phyloP scores from a whole-genome alignment of 169 alveolate genomes.

The Plasmodium adleri region DNA sequence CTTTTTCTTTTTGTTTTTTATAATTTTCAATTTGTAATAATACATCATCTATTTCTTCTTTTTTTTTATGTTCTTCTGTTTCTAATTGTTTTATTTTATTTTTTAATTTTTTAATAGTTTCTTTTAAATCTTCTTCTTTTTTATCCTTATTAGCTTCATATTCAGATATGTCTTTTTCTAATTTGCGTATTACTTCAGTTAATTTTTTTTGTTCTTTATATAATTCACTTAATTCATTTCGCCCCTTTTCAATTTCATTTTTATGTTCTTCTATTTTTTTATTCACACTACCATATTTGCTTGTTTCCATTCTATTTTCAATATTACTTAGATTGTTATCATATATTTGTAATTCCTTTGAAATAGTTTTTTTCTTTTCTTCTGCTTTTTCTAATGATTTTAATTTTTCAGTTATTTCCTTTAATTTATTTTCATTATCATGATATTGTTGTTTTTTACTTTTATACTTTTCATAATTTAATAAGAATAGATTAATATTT shows the following conservation, averaged over 20 bases:
- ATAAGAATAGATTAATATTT: slow-evolving; percentile 78
- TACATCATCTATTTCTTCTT: slow-evolving; percentile 78
- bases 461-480: slow-evolving; percentile 70
- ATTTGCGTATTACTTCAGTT: slow-evolving; percentile 79
- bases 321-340: slow-evolving; percentile 70
- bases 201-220: slow-evolving; percentile 80
- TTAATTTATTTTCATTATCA: slow-evolving; percentile 72
- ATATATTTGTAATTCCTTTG: slow-evolving; percentile 73
- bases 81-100: slow-evolving; percentile 77
- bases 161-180: slow-evolving; percentile 79
- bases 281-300: slow-evolving; percentile 68
- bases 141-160: slow-evolving; percentile 78
- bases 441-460: slow-evolving; percentile 52
- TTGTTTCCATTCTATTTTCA: slow-evolving; percentile 77
- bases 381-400: slow-evolving; percentile 73
- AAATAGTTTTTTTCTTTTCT: slow-evolving; percentile 73
- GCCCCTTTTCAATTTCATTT: slow-evolving; percentile 68
- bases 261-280: slow-evolving; percentile 58
- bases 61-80: slow-evolving; percentile 77
- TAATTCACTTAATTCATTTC: slow-evolving; percentile 67
- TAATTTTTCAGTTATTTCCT: slow-evolving; percentile 46
- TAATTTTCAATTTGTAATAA: slow-evolving; percentile 77
- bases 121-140: slow-evolving; percentile 79
- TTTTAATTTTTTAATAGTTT: slow-evolving; percentile 74
- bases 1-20: slow-evolving; percentile 67